Evolutionary conservation across 345 rosid species (phyloP).

Genomic region (Salix arbutifolia): DNA sequence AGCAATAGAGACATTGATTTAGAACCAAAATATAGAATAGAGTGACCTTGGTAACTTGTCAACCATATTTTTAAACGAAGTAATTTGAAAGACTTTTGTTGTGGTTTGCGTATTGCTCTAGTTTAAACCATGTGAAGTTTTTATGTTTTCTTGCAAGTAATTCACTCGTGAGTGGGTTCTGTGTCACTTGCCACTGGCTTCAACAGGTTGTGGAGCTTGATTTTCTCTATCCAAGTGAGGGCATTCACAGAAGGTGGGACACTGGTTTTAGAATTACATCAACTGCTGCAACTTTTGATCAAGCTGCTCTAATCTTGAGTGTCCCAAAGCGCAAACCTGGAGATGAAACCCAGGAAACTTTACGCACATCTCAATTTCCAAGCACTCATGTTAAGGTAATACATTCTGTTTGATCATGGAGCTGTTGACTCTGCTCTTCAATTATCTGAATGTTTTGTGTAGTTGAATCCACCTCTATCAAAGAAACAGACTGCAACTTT

Average conservation of each 20-base stretch:
- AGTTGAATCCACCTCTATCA: neutral
- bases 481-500: neutral
- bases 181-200: neutral
- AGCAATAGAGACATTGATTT: neutral
- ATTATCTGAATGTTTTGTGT: neutral
- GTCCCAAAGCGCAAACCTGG: constrained; percentile 32
- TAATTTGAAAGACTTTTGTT: neutral
- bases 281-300: constrained; percentile 39
- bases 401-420: neutral
- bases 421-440: neutral
- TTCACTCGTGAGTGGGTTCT: neutral
- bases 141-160: neutral
- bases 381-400: constrained; percentile 40
- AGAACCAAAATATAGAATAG: neutral
- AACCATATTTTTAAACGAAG: neutral
- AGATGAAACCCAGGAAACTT: constrained; percentile 38
- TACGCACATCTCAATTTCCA: constrained; percentile 38
- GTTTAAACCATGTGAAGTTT: neutral
- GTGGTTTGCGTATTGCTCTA: neutral
- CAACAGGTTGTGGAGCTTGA: constrained; percentile 42
- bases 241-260: constrained; percentile 41
- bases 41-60: neutral
- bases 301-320: constrained; percentile 39
- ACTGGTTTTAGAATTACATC: constrained; percentile 35
- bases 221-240: constrained; percentile 43